These are phyloP conservation scores for Urtica urens DNA, from an alignment of 306 rosid genomes.

Conservation along the genomic window DNA sequence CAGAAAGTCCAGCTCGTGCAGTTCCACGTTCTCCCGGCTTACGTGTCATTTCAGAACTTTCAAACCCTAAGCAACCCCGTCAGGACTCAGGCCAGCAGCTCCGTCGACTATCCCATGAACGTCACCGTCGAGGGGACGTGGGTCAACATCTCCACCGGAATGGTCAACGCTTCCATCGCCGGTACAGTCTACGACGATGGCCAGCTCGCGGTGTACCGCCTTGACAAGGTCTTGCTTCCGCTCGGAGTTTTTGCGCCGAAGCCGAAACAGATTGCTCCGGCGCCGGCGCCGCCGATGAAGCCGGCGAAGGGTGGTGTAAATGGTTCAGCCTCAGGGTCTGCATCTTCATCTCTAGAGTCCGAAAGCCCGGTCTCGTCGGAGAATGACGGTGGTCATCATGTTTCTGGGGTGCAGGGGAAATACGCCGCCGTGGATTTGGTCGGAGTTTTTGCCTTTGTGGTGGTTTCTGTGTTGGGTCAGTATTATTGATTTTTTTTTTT, in stretches of 20 bases:
- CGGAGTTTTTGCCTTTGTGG: constrained; percentile 11
- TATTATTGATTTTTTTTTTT: too few species aligned
- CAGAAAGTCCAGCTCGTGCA: constrained; percentile 51
- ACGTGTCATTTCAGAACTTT: constrained; percentile 33
- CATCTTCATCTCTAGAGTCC: constrained; percentile 4
- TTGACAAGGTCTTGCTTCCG: constrained; percentile 58
- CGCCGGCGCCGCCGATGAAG: constrained; percentile 23
- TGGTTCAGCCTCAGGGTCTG: constrained; percentile 11
- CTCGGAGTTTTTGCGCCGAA: constrained; percentile 43
- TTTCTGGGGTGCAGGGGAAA: constrained; percentile 22
- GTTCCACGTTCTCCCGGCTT: constrained; percentile 45
- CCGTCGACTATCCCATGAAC: constrained; percentile 37
- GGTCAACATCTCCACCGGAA: constrained; percentile 54
- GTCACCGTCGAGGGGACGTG: constrained; percentile 35
- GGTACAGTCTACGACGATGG: constrained; percentile 44
- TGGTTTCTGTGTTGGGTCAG: constrained; percentile 10
- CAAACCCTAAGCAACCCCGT: constrained; percentile 67
- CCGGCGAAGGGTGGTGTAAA: constrained; percentile 13
- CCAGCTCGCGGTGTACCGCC: constrained; percentile 39
- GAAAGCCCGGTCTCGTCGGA: constrained; percentile 2
- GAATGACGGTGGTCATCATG: too few species aligned
- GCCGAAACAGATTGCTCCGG: constrained; percentile 25
- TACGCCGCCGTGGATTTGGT: constrained; percentile 16
- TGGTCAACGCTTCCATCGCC: constrained; percentile 46
- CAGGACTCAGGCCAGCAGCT: constrained; percentile 54